Base-by-base conservation (phyloP, 2,329 filamentous ascomycete genomes). In the Colletotrichum sp. region DNA sequence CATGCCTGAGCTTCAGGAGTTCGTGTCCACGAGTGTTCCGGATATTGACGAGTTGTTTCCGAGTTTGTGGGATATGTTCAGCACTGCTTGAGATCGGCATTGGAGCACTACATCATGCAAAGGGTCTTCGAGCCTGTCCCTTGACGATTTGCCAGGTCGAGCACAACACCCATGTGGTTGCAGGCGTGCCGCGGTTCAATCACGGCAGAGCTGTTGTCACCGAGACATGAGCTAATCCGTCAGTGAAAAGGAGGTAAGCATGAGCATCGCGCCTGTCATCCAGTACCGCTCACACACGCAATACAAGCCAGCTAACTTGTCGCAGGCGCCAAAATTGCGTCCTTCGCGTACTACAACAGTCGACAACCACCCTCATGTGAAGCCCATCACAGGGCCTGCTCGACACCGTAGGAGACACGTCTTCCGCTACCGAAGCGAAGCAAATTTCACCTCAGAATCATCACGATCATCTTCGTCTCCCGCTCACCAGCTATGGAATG, bases 381-480 rank as follows among this genome's bases (percentile, higher is more conserved):
- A 75, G 75, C 1, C 85, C 85, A 3, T 78, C 83, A 55, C 83
- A 86, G 86, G 84, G 83, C 60, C 88, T 87, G 72, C 83, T 87
- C 4, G 87, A 88, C 74, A 86, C 84, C 9, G 85, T 87, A 72
- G 81, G 81, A 5, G 86, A 86, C 2, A 86, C 88, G n/a, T 60
- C 85, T 1, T 73, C 80, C 6, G 88, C 87, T 1, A 67, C 89
- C 2, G 68, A 83, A 79, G 80, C 49, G 86, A 87, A 0, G 85
- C 86, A 0, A 89, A 18, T 5, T 85, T 2, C 85, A 87, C 77
- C 79, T 90, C 5, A 90, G 88, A 87, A 87, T 87, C 2, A 90
- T 90, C 76, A 90, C 88, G 0, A 86, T 90, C 55, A 79, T 90
- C 2, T 90, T 90, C 77, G 82, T 84, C 1, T 82, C 83, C 0